Conservation (phyloP, 805 yeast species). For the Candida germanica region DNA sequence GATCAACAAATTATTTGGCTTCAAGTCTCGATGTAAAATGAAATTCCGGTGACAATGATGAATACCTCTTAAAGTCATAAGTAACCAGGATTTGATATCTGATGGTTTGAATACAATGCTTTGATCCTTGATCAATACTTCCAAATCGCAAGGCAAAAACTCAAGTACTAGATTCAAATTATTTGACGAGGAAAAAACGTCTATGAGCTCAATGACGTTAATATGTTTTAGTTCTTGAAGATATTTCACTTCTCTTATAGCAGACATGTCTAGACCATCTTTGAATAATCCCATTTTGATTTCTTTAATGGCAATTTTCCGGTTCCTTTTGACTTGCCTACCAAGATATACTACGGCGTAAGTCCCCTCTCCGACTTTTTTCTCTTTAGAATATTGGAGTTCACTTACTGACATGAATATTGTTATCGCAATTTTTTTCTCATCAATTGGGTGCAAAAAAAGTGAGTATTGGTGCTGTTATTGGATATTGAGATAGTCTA, state of each 20-base stretch:
- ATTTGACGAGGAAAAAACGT: constrained; percentile 70
- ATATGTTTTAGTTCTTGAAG: constrained; percentile 68
- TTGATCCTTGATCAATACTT: constrained; percentile 80
- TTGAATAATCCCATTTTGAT: constrained; percentile 92
- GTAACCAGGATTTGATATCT: constrained; percentile 88
- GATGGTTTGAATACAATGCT: constrained; percentile 73
- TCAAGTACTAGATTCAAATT: constrained; percentile 86
- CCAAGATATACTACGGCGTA: constrained; percentile 96
- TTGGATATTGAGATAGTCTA: too few relatives aligned
- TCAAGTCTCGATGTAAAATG: constrained; percentile 87
- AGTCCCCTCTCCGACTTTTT: constrained; percentile 97
- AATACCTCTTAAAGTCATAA: constrained; percentile 92
- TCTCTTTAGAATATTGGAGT: constrained; percentile 49
- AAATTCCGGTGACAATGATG: constrained; percentile 94
- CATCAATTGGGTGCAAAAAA: too few relatives aligned
- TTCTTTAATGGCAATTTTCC: constrained; percentile 87
- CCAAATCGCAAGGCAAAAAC: constrained; percentile 83
- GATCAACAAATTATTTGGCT: constrained; percentile 84
- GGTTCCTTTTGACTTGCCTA: constrained; percentile 47
- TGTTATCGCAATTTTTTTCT: too few relatives aligned
- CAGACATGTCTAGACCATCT: constrained; percentile 97
- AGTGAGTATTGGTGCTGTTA: too few relatives aligned
- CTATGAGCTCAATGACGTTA: constrained; percentile 84
- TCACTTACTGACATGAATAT: constrained; percentile 6
- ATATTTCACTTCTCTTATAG: constrained; percentile 88